Conservation (phyloP, 2,329 filamentous ascomycete species). For the Colletotrichum aenigma region DNA sequence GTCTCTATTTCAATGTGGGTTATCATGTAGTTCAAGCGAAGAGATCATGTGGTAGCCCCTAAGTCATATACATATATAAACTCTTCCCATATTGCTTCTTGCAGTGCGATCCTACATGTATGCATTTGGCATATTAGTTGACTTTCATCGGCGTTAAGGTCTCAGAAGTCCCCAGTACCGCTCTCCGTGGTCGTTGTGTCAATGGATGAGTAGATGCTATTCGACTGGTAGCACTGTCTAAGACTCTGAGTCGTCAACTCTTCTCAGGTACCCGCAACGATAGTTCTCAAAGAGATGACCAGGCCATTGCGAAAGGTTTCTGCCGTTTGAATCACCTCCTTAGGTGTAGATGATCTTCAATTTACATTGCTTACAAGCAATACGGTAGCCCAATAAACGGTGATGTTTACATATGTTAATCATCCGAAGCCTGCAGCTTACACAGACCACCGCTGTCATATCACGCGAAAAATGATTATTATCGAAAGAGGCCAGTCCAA, state of each 20-base stretch:
- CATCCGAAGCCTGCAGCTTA: fast-evolving
- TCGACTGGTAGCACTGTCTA: too few relatives aligned
- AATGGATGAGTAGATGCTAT: too few relatives aligned
- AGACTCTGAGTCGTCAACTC: not conserved
- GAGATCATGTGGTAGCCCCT: not conserved
- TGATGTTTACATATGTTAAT: not conserved
- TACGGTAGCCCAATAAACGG: not conserved
- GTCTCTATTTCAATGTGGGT: not conserved
- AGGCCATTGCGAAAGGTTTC: not conserved
- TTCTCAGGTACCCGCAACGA: not conserved
- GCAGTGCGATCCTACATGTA: too few relatives aligned
- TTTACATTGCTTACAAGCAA: not conserved
- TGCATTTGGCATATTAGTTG: too few relatives aligned
- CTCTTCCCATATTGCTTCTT: not conserved
- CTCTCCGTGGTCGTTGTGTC: too few relatives aligned
- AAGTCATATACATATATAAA: not conserved
- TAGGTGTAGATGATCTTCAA: not conserved
- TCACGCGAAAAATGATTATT: not conserved
- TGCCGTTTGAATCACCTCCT: not conserved
- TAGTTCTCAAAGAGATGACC: not conserved
- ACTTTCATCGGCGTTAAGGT: too few relatives aligned
- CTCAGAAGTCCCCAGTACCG: too few relatives aligned
- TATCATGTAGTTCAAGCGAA: not conserved
- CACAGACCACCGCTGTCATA: not conserved
- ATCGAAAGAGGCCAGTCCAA: not conserved